Evolutionary conservation across 306 rosid genomes (phyloP), one percentile per base, ranked within the genome.

Genomic region (Ceratonia siliqua): DNA sequence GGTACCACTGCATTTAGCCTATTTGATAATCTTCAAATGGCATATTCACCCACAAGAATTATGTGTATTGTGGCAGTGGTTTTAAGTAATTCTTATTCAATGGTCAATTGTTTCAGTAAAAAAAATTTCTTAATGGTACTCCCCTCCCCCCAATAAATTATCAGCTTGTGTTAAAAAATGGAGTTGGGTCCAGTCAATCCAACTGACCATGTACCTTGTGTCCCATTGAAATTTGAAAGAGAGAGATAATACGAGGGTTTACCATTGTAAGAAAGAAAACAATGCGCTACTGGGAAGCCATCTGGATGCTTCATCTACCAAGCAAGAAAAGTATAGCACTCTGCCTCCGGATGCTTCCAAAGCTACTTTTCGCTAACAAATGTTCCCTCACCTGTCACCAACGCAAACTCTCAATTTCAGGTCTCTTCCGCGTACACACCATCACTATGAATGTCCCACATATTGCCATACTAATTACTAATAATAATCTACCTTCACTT

Each of bases 291-390:
- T 5, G 27, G 52, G 27, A 52, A 24, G 73, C 27, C 69, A 32
- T 25, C 32, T 53, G 62, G 62, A 72, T 30, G 33, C 17, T 18
- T 22, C 52, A 52, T 38, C 61, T 75, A 78, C 70, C 57, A 25
- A 52, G 38, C 43, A 62, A 61, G 41, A 15, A 0, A 50, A 42
- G 36, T 10, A 36, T 66, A 49, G 48, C 42, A 3, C 35, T 28
- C 9, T 22, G 46, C 63, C 57, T 55, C 58, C 20, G 13, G 79
- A 76, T 74, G 43, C 12, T 79, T 72, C 66, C 84, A 57, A 48
- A 33, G 50, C 54, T 68, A 35, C 50, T 54, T 62, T 68, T 68
- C 53, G 12, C 58, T 61, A 20, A 70, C 61, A 49, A 53, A 61
- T 76, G 36, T 33, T 70, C 57, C 69, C 53, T 74, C 71, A 63